A percentile compares a stretch with the other conserved stretches of the same genome.
These are phyloP conservation scores for Neurospora sp. DNA, from an alignment of 495 filamentous ascomycete species.

Conservation along the genomic window DNA sequence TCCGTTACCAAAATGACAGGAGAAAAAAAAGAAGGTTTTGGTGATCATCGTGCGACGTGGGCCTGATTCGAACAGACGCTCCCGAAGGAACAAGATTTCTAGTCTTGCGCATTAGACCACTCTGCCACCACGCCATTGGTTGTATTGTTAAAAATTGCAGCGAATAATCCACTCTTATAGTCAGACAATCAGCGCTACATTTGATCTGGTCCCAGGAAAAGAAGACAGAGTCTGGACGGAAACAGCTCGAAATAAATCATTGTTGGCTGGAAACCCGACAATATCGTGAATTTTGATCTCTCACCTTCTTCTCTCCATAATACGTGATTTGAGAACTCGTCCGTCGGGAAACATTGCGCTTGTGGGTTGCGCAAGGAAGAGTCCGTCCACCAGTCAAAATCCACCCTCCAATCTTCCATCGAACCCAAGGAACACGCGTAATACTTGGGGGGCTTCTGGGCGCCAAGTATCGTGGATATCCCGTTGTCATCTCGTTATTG, in stretches of 20 bases:
- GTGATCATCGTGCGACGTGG: not conserved
- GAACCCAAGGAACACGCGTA: no score
- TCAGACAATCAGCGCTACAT: not conserved
- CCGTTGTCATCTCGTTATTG: no score
- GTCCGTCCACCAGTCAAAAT: not conserved
- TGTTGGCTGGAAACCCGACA: not conserved
- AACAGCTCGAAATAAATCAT: not conserved
- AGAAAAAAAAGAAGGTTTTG: not conserved
- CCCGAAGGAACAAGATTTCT: not conserved
- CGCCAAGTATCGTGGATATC: no score
- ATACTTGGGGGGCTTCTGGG: no score
- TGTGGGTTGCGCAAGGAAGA: not conserved
- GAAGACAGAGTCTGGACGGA: not conserved
- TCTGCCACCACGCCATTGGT: not conserved
- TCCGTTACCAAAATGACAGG: not conserved
- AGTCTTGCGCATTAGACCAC: not conserved
- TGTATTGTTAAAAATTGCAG: fast-evolving
- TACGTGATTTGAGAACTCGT: not conserved
- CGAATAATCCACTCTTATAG: not conserved
- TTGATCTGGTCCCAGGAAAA: not conserved
- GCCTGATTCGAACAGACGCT: not conserved
- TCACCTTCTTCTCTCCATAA: not conserved
- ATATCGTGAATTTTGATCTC: not conserved
- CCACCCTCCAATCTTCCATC: not conserved
- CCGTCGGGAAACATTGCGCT: not conserved